Percentiles rank a stretch among this genome's conserved stretches.
phyloP scores from a whole-genome alignment of 2,329 filamentous ascomycete genomes.

The Phialocephala subalpina region DNA sequence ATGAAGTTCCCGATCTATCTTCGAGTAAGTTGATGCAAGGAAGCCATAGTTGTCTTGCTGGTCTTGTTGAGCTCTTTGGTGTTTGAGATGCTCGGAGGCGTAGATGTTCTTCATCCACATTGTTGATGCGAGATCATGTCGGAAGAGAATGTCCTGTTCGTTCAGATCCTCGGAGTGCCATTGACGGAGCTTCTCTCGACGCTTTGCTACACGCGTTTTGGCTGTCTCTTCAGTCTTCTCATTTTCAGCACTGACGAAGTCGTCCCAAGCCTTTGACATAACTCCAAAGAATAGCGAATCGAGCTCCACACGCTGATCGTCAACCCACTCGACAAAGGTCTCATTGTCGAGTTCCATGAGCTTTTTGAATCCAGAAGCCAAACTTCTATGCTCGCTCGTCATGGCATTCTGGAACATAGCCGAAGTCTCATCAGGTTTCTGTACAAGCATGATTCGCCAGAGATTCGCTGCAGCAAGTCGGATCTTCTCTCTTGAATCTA shows the following conservation, averaged over 20 bases:
- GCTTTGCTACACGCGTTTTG: slow-evolving; percentile 72
- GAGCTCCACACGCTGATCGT: slow-evolving; percentile 79
- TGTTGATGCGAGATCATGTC: slow-evolving; percentile 86
- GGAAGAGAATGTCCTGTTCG: slow-evolving; percentile 75
- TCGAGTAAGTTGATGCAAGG: slow-evolving; percentile 76
- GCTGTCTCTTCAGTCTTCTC: slow-evolving; percentile 79
- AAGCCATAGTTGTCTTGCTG: slow-evolving; percentile 90
- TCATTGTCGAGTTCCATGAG: slow-evolving; percentile 90
- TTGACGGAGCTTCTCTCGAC: slow-evolving; percentile 81
- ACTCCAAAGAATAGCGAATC: slow-evolving; percentile 84
- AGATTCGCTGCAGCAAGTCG: slow-evolving; percentile 82
- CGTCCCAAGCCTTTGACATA: slow-evolving; percentile 85
- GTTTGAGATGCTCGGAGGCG: slow-evolving; percentile 88
- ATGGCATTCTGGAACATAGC: slow-evolving; percentile 77
- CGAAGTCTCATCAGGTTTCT: slow-evolving; percentile 86
- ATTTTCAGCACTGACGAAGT: slow-evolving; percentile 86
- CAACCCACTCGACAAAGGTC: slow-evolving; percentile 87
- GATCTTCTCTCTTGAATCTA: slow-evolving; percentile 72
- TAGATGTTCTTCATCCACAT: slow-evolving; percentile 98
- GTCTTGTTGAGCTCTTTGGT: slow-evolving; percentile 88
- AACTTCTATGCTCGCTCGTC: slow-evolving; percentile 71
- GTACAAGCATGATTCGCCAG: slow-evolving; percentile 91
- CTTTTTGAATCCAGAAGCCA: slow-evolving; percentile 81
- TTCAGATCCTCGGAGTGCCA: slow-evolving; percentile 78
- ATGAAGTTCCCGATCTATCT: slow-evolving; percentile 79